phyloP scores from a whole-genome alignment of 2,329 filamentous ascomycete genomes.

The Aspergillus melleus region DNA sequence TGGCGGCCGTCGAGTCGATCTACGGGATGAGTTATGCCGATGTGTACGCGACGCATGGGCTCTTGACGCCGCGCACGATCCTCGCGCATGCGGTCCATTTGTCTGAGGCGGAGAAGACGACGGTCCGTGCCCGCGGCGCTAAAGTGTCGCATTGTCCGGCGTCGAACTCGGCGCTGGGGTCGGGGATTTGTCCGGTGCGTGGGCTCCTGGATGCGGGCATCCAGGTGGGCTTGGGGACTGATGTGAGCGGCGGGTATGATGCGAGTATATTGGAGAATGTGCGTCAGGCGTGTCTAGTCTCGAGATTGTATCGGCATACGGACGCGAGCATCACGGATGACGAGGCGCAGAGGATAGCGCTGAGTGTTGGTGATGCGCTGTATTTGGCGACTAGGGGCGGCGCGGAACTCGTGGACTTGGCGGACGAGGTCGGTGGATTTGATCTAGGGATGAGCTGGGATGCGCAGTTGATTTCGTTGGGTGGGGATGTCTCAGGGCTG shows the following conservation, averaged over 20 bases:
- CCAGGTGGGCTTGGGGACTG: slow-evolving; percentile 82
- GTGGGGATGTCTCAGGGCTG: slow-evolving; percentile 25
- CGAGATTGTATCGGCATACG: slow-evolving; percentile 59
- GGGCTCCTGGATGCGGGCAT: slow-evolving; percentile 72
- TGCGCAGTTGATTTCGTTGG: slow-evolving; percentile 75
- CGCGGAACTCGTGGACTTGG: slow-evolving; percentile 75
- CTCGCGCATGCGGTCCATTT: slow-evolving; percentile 85
- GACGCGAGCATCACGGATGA: slow-evolving; percentile 44
- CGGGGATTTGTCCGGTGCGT: slow-evolving; percentile 74
- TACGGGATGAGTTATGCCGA: slow-evolving; percentile 67
- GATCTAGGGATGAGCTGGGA: slow-evolving; percentile 88
- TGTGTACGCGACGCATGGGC: slow-evolving; percentile 72
- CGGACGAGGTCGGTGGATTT: slow-evolving; percentile 72
- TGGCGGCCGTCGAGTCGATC: slow-evolving; percentile 65
- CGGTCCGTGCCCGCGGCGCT: slow-evolving; percentile 61
- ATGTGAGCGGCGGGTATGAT: slow-evolving; percentile 85
- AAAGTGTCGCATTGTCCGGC: slow-evolving; percentile 85
- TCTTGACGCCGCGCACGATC: slow-evolving; percentile 73
- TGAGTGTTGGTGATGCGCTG: slow-evolving; percentile 82
- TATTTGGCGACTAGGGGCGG: slow-evolving; percentile 88
- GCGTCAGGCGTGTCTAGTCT: slow-evolving; percentile 76
- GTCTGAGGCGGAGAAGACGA: slow-evolving; percentile 60
- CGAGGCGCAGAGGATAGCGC: slow-evolving; percentile 55
- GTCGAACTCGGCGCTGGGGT: slow-evolving; percentile 79
- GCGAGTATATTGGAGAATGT: slow-evolving; percentile 80